Percentiles rank a stretch among this genome's conserved stretches.
Conservation (phyloP, 2,329 filamentous ascomycete genomes). For the Pyrenophora graminea region DNA sequence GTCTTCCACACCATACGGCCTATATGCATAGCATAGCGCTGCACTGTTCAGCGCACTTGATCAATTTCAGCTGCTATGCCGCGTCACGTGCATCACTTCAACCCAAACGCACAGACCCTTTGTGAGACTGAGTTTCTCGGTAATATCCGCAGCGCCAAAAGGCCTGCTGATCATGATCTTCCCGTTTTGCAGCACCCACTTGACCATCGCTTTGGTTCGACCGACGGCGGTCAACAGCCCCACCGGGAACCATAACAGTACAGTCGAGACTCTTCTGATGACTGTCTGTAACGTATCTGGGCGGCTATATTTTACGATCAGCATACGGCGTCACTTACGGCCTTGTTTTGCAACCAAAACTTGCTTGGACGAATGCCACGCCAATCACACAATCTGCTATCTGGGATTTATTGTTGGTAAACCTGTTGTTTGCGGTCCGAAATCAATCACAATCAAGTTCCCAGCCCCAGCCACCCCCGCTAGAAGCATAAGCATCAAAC, state of each 20-base stretch:
- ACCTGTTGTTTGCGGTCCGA: neutral
- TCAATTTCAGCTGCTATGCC: neutral
- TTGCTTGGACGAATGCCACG: conserved; percentile 26
- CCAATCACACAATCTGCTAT: conserved; percentile 35
- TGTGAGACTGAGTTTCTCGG: neutral
- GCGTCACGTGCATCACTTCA: conserved; percentile 4
- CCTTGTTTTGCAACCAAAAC: conserved; percentile 16
- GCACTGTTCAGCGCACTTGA: neutral
- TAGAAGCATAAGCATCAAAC: neutral
- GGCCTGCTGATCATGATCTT: conserved; percentile 25
- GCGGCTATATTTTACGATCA: neutral
- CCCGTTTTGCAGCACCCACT: conserved; percentile 23
- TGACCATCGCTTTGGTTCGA: conserved; percentile 11
- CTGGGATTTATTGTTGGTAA: conserved; percentile 39
- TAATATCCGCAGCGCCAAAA: conserved; percentile 9
- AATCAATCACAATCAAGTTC: neutral
- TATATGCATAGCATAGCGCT: too few species aligned
- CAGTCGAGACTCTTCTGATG: conserved; percentile 5
- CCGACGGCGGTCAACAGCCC: conserved; percentile 1
- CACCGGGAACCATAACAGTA: neutral
- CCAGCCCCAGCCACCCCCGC: neutral
- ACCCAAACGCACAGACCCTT: neutral
- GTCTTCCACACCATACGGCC: too few species aligned
- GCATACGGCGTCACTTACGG: neutral
- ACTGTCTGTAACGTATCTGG: neutral